A percentile compares a stretch with the other conserved stretches of the same genome.
phyloP scores from a whole-genome alignment of 768 basidiomycete genomes.

The Ramaria sp. region DNA sequence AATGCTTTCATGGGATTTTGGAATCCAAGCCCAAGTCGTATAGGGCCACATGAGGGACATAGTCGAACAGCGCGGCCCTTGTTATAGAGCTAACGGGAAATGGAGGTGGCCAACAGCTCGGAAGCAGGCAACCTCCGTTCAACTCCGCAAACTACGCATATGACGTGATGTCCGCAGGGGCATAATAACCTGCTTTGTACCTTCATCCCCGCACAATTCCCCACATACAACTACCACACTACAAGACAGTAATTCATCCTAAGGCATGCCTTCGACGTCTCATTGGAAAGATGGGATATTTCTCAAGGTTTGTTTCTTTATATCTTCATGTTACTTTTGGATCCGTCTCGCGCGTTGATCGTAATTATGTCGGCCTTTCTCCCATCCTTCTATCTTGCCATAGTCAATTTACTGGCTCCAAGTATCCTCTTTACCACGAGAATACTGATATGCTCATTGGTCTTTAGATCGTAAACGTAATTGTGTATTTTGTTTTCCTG shows the following conservation, averaged over 20 bases:
- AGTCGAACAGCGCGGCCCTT: too few relatives aligned
- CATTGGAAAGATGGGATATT: conserved; percentile 72
- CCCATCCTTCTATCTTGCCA: too few relatives aligned
- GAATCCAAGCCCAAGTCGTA: too few relatives aligned
- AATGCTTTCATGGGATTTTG: too few relatives aligned
- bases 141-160: too few relatives aligned
- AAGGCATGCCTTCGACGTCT: conserved; percentile 5
- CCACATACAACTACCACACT: background rate
- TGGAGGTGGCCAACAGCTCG: too few relatives aligned
- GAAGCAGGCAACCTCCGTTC: too few relatives aligned
- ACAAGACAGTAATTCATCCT: background rate
- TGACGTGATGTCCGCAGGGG: too few relatives aligned
- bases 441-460: background rate
- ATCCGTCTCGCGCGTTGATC: background rate
- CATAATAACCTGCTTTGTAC: background rate
- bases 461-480: conserved; percentile 61
- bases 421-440: background rate
- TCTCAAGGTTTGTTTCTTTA: conserved; percentile 50
- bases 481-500: conserved; percentile 79
- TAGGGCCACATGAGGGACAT: too few relatives aligned
- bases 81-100: too few relatives aligned
- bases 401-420: background rate
- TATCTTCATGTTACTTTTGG: background rate
- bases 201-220: background rate
- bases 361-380: background rate